phyloP scores from a whole-genome alignment of 2,329 filamentous ascomycete genomes.

The Trichoderma lentiforme region DNA sequence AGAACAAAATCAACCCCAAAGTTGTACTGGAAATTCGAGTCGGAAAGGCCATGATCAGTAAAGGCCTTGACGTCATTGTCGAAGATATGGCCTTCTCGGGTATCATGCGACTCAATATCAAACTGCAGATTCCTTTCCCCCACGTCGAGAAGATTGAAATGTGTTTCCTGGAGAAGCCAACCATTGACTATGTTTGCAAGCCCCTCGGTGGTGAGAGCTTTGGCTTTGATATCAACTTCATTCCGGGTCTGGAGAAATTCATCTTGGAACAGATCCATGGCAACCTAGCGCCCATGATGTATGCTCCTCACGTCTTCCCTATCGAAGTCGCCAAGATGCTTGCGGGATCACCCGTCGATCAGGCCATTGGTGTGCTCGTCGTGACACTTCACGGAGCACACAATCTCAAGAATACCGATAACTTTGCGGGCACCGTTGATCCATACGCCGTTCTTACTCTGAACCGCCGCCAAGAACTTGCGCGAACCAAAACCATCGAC shows the following conservation, averaged over 20 bases:
- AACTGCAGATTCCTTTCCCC: constrained; percentile 92
- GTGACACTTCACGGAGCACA: constrained; percentile 88
- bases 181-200: constrained; percentile 96
- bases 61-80: constrained; percentile 94
- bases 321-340: constrained; percentile 99
- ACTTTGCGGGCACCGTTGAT: constrained; percentile 86
- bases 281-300: constrained; percentile 96
- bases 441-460: constrained; percentile 84
- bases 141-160: constrained; percentile 94
- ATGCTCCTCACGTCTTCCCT: constrained; percentile 93
- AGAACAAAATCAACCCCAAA: constrained; percentile 96
- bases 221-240: constrained; percentile 98
- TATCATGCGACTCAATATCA: constrained; percentile 94
- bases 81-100: constrained; percentile 97
- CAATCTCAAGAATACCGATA: constrained; percentile 91
- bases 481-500: constrained; percentile 81
- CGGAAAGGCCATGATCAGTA: constrained; percentile 95
- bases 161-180: constrained; percentile 85
- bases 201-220: constrained; percentile 92
- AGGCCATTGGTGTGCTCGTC: constrained; percentile 90
- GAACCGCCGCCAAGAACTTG: constrained; percentile 77
- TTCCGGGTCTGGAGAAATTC: constrained; percentile 88
- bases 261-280: constrained; percentile 96
- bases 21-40: constrained; percentile 91
- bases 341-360: constrained; percentile 87